A percentile compares a stretch with the other conserved stretches of the same genome.
These are phyloP conservation scores for Penicillium bialowiezense DNA, from an alignment of 495 filamentous ascomycete genomes.

Conservation along the genomic window DNA sequence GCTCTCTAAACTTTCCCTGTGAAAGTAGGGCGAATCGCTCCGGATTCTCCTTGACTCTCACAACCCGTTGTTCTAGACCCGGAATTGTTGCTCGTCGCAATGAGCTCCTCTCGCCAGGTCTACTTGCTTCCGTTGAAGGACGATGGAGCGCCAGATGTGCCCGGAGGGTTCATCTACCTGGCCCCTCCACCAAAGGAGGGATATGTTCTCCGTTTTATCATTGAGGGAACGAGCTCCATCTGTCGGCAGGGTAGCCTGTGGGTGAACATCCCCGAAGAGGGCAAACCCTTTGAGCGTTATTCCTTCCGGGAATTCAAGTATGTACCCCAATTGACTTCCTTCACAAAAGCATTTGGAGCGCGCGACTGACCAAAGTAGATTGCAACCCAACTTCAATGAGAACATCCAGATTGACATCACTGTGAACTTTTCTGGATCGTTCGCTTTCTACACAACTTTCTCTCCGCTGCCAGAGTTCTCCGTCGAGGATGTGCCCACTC, in stretches of 20 bases:
- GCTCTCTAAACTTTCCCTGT: neutral
- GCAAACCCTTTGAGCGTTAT: conserved; percentile 68
- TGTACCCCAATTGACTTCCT: neutral
- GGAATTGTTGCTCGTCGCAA: conserved; percentile 12
- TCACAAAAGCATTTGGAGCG: neutral
- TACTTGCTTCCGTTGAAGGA: conserved; percentile 90
- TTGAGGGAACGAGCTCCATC: conserved; percentile 95
- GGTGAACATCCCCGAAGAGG: conserved; percentile 86
- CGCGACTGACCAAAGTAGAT: conserved; percentile 49
- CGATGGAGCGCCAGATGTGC: conserved; percentile 84
- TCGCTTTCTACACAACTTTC: conserved; percentile 94
- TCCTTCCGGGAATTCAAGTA: conserved; percentile 86
- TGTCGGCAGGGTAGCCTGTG: conserved; percentile 90
- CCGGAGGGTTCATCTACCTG: conserved; percentile 87
- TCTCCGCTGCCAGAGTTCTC: conserved; percentile 79
- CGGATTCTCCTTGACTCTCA: conserved; percentile 7
- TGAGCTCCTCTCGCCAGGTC: conserved; percentile 50
- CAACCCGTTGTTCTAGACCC: neutral
- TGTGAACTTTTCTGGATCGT: conserved; percentile 80
- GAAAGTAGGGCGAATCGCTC: conserved; percentile 6
- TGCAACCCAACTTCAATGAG: conserved; percentile 89
- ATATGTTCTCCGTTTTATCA: conserved; percentile 82
- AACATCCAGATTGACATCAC: conserved; percentile 85
- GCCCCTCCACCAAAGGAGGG: conserved; percentile 68
- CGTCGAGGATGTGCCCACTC: conserved; percentile 46